Conservation (phyloP, 2,329 filamentous ascomycete species). For the Fonsecaea erecta region DNA sequence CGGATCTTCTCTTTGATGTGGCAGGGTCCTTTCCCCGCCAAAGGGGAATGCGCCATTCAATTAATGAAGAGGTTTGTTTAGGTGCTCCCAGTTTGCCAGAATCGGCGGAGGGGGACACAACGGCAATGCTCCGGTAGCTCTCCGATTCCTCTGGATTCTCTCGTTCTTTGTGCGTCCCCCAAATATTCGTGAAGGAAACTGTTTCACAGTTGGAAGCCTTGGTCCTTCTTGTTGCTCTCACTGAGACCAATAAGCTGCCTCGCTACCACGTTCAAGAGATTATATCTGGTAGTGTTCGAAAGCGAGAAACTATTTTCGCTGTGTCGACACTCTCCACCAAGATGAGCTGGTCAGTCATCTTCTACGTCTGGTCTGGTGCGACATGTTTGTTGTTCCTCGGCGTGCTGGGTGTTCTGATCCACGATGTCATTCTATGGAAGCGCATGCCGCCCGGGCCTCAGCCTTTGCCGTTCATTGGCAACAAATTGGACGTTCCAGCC, state of each 20-base stretch:
- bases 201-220: background rate
- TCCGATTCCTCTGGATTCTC: background rate
- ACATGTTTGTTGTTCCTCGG: slow-evolving; percentile 20
- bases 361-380: slow-evolving; percentile 27
- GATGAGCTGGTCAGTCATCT: slow-evolving; percentile 28
- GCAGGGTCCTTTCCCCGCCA: background rate
- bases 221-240: background rate
- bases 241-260: background rate
- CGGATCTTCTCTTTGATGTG: slow-evolving; percentile 7
- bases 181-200: background rate
- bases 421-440: slow-evolving; percentile 33
- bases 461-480: slow-evolving; percentile 42
- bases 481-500: slow-evolving; percentile 41
- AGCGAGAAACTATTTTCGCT: background rate
- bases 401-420: slow-evolving; percentile 27
- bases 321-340: background rate
- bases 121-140: slow-evolving; percentile 4
- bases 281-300: background rate
- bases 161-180: background rate
- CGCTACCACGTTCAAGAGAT: background rate
- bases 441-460: slow-evolving; percentile 40
- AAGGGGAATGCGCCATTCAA: background rate
- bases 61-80: background rate
- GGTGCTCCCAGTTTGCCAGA: background rate
- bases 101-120: slow-evolving; percentile 1